phyloP scores from a whole-genome alignment of 2,329 filamentous ascomycete species.

The Stemphylium vesicarium region DNA sequence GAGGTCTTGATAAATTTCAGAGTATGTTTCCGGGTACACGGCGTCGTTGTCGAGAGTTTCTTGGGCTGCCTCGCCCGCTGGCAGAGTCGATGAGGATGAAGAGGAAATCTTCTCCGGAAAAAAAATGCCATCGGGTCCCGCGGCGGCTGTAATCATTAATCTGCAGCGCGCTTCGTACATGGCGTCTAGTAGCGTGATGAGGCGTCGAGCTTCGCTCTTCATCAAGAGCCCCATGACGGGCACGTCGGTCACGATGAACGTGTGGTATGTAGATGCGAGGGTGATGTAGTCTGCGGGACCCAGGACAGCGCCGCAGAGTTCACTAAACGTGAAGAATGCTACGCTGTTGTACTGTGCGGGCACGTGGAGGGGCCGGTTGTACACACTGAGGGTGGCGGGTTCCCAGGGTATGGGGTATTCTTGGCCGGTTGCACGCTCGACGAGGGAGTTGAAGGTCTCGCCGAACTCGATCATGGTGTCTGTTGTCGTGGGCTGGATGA shows the following conservation, averaged over 20 bases:
- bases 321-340: slow-evolving; percentile 70
- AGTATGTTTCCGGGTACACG: slow-evolving; percentile 68
- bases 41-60: slow-evolving; percentile 53
- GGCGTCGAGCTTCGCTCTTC: slow-evolving; percentile 81
- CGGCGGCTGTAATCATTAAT: slow-evolving; percentile 70
- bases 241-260: slow-evolving; percentile 73
- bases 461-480: slow-evolving; percentile 29
- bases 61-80: slow-evolving; percentile 2
- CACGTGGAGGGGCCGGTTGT: slow-evolving; percentile 68
- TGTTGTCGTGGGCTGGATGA: slow-evolving; percentile 36
- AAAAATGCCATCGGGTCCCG: slow-evolving; percentile 75
- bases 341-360: slow-evolving; percentile 64
- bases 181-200: slow-evolving; percentile 82
- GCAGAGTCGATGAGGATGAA: background rate
- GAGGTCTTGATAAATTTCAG: slow-evolving; percentile 80
- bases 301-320: slow-evolving; percentile 68
- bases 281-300: slow-evolving; percentile 85
- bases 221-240: slow-evolving; percentile 70
- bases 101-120: slow-evolving; percentile 61
- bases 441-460: slow-evolving; percentile 29
- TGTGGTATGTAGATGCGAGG: slow-evolving; percentile 79
- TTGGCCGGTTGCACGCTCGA: slow-evolving; percentile 25
- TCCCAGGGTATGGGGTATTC: slow-evolving; percentile 54
- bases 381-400: slow-evolving; percentile 58
- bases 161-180: slow-evolving; percentile 80